These are phyloP conservation scores for Rheum nobile DNA, from an alignment of 148 eudicot species.

Conservation along the genomic window DNA sequence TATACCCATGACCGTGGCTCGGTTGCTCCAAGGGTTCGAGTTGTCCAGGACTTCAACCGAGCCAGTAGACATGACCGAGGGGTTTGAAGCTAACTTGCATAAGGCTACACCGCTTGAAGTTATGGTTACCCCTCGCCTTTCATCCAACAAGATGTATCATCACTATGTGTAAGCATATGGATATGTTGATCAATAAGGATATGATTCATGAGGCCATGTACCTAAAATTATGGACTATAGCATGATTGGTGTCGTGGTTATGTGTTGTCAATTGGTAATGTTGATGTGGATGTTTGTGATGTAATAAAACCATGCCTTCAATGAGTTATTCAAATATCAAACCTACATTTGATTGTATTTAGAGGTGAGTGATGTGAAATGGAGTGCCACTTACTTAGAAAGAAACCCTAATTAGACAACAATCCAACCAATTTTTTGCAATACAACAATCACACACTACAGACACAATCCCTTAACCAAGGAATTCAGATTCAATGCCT, in stretches of 20 bases:
- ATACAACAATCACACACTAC: not conserved
- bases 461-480: not conserved
- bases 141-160: not conserved
- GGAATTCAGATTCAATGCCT: not conserved
- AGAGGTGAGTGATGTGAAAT: too few species aligned
- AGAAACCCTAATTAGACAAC: not conserved
- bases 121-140: not conserved
- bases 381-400: not conserved
- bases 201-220: not conserved
- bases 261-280: too few species aligned
- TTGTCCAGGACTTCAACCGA: not conserved
- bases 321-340: too few species aligned
- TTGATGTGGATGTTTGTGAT: not conserved
- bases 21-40: constrained; percentile 1
- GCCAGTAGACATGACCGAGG: not conserved
- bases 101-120: not conserved
- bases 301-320: too few species aligned
- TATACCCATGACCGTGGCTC: not conserved
- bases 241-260: too few species aligned
- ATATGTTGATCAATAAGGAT: not conserved
- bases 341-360: too few species aligned
- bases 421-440: not conserved
- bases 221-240: not conserved
- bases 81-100: not conserved
- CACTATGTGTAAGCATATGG: not conserved